These are phyloP conservation scores for Cladorrhinum sp. DNA, from an alignment of 2,329 filamentous ascomycete species.

Conservation along the genomic window DNA sequence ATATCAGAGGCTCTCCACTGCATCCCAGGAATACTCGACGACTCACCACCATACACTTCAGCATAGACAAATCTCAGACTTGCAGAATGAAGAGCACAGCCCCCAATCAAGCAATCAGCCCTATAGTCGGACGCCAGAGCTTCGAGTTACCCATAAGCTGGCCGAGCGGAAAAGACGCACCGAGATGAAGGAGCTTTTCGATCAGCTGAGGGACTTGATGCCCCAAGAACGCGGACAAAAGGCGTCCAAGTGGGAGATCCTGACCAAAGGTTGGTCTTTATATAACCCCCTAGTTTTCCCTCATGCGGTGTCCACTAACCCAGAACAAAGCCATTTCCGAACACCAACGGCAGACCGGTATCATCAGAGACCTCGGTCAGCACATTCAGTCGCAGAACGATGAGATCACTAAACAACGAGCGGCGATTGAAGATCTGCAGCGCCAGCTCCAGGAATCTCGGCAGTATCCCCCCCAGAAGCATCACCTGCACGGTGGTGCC, in stretches of 20 bases:
- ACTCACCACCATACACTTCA: constrained; percentile 74
- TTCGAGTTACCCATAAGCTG: constrained; percentile 80
- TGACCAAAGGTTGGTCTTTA: constrained; percentile 70
- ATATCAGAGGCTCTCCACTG: constrained; percentile 47
- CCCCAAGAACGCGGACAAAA: constrained; percentile 79
- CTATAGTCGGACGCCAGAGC: constrained; percentile 78
- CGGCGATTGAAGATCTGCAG: constrained; percentile 37
- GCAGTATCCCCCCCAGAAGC: constrained; percentile 16
- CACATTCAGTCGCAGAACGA: constrained; percentile 41
- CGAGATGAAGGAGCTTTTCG: constrained; percentile 86
- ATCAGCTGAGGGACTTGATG: constrained; percentile 73
- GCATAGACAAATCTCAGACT: constrained; percentile 66
- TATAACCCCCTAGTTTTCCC: background rate
- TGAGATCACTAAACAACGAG: constrained; percentile 42
- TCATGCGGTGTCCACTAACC: background rate
- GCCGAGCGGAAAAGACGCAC: constrained; percentile 79
- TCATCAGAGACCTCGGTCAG: constrained; percentile 45
- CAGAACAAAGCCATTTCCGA: constrained; percentile 56
- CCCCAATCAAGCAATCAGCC: constrained; percentile 60
- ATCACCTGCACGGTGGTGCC: constrained; percentile 21
- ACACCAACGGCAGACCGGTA: constrained; percentile 53
- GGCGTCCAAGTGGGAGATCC: constrained; percentile 84
- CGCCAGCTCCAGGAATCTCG: constrained; percentile 45
- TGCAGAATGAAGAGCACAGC: constrained; percentile 59
- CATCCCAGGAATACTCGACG: constrained; percentile 54